A percentile compares a stretch with the other conserved stretches of the same genome.
phyloP scores from a whole-genome alignment of 163 green algal genomes.

The Scenedesmus sp. region DNA sequence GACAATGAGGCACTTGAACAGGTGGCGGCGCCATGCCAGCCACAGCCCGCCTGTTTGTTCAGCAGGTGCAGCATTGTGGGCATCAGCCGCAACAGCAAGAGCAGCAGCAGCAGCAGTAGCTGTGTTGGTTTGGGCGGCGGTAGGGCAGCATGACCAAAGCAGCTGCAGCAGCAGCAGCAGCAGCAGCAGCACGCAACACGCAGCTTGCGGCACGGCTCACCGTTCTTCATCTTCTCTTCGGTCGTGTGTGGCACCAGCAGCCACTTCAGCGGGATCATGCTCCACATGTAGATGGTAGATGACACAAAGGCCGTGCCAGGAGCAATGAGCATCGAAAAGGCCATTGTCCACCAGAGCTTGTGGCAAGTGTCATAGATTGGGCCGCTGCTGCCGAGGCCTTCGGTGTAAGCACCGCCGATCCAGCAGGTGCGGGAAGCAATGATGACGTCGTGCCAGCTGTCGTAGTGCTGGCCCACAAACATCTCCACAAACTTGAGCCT shows the following conservation, averaged over 20 bases:
- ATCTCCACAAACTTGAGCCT: background rate
- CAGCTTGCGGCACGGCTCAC: background rate
- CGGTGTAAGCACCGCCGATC: background rate
- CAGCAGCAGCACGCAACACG: background rate
- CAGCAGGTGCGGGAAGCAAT: background rate
- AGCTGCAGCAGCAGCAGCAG: background rate
- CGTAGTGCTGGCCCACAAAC: background rate
- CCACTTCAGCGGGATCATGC: constrained; percentile 2
- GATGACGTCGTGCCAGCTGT: background rate
- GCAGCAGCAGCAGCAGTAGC: background rate
- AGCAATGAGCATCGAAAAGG: background rate
- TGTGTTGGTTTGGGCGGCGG: background rate
- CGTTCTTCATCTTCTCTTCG: constrained; percentile 3
- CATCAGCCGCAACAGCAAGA: background rate
- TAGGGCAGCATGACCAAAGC: background rate
- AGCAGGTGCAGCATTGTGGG: too few relatives aligned
- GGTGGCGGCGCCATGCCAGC: background rate
- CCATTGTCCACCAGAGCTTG: background rate
- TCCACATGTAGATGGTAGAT: background rate
- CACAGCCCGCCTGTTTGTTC: background rate
- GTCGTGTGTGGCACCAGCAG: background rate
- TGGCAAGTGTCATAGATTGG: background rate
- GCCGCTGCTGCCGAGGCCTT: background rate
- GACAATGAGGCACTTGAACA: background rate
- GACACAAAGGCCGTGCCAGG: background rate